A percentile compares a stretch with the other conserved stretches of the same genome.
phyloP scores from a whole-genome alignment of 805 yeast genomes.

The Schwanniomyces polymorphus region DNA sequence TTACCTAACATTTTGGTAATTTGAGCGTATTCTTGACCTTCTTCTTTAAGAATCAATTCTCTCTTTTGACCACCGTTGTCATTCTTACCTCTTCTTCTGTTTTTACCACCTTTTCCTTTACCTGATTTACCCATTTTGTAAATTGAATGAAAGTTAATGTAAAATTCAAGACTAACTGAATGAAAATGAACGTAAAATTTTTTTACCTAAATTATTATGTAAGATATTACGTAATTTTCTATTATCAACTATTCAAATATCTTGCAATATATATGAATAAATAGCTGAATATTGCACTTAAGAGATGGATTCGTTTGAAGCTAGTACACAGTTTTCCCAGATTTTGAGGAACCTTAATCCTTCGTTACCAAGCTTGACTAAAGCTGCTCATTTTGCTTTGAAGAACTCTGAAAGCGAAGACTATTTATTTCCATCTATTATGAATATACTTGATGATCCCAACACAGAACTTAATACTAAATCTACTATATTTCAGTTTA shows the following conservation, averaged over 20 bases:
- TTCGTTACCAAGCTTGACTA: conserved; percentile 49
- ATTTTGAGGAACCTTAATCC: conserved; percentile 67
- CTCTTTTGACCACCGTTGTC: conserved; percentile 89
- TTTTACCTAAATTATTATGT: not conserved
- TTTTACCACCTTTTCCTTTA: conserved; percentile 86
- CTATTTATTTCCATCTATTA: conserved; percentile 65
- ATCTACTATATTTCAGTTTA: conserved; percentile 65
- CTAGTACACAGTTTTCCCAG: conserved; percentile 71
- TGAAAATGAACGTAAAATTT: conserved; percentile 1
- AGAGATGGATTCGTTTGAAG: conserved; percentile 85
- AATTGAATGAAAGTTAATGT: not conserved
- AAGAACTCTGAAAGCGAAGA: conserved; percentile 60
- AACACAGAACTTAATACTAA: conserved; percentile 57
- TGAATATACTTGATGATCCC: conserved; percentile 54
- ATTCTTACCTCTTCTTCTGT: conserved; percentile 98
- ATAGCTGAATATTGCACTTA: not conserved
- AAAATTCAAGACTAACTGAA: not conserved
- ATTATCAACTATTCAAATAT: not conserved
- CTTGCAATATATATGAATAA: not conserved
- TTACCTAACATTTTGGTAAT: conserved; percentile 98
- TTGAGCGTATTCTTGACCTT: conserved; percentile 98
- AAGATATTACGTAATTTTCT: not conserved
- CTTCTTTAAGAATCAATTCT: conserved; percentile 88
- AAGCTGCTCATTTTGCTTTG: conserved; percentile 57
- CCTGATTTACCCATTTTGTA: conserved; percentile 67